Conservation (phyloP, 139 green algal genomes). For the Chlamydomonas eustigma region DNA sequence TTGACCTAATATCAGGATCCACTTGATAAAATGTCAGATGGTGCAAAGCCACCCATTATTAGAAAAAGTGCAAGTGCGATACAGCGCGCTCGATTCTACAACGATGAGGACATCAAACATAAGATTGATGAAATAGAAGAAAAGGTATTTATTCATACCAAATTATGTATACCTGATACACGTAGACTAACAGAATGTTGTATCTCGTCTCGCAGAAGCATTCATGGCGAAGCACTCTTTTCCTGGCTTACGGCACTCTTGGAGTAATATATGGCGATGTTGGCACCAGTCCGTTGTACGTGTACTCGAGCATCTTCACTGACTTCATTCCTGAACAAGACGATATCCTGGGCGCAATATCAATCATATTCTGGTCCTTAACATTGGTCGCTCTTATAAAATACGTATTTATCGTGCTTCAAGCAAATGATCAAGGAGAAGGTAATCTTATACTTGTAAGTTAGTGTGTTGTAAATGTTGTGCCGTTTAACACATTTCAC, state of each 20-base stretch:
- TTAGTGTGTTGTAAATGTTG: too few species aligned
- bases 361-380: conserved; percentile 71
- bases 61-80: too few species aligned
- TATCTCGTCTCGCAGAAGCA: too few species aligned
- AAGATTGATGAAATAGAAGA: background rate
- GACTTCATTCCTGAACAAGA: conserved; percentile 5
- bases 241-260: background rate
- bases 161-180: too few species aligned
- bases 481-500: too few species aligned
- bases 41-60: too few species aligned
- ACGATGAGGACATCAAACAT: background rate
- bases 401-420: conserved; percentile 60
- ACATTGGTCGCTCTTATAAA: conserved; percentile 54
- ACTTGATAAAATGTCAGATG: too few species aligned
- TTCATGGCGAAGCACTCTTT: too few species aligned
- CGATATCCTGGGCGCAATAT: conserved; percentile 44
- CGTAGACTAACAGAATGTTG: too few species aligned
- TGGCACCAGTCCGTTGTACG: conserved; percentile 65
- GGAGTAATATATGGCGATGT: conserved; percentile 43
- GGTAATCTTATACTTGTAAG: too few species aligned
- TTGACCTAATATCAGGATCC: too few species aligned
- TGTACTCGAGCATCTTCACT: conserved; percentile 41
- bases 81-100: background rate
- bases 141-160: background rate
- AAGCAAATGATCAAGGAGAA: conserved; percentile 65